These are phyloP conservation scores for Diplodia seriata DNA, from an alignment of 2,329 filamentous ascomycete species.

Conservation along the genomic window DNA sequence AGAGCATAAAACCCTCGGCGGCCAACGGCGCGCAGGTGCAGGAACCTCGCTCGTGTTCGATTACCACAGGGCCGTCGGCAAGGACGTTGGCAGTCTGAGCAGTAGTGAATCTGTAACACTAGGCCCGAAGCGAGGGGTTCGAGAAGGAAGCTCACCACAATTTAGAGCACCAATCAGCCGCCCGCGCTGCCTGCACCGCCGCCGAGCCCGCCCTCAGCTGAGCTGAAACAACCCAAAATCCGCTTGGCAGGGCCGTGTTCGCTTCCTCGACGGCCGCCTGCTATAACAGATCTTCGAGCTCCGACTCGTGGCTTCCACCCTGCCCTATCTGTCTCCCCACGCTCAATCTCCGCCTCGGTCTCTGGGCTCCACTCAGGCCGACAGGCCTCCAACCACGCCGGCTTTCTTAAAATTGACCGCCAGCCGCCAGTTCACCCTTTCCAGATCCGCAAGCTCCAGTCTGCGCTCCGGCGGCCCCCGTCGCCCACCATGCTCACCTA, in stretches of 20 bases:
- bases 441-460: conserved; percentile 24
- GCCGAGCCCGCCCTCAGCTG: conserved; percentile 26
- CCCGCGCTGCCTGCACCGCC: conserved; percentile 21
- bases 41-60: conserved; percentile 24
- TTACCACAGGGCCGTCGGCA: conserved; percentile 22
- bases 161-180: conserved; percentile 18
- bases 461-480: conserved; percentile 25
- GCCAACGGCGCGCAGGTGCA: conserved; percentile 9
- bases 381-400: conserved; percentile 17
- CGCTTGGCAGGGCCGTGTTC: conserved; percentile 26
- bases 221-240: conserved; percentile 26
- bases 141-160: conserved; percentile 15
- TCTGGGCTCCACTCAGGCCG: conserved; percentile 18
- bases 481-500: conserved; percentile 73
- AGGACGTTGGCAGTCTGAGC: conserved; percentile 11
- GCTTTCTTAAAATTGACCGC: conserved; percentile 16
- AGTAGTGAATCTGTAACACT: conserved; percentile 29
- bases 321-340: background rate
- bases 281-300: conserved; percentile 1
- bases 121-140: conserved; percentile 27
- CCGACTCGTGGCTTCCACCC: conserved; percentile 2
- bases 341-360: conserved; percentile 26
- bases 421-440: conserved; percentile 1
- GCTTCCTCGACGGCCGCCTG: conserved; percentile 1
- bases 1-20: conserved; percentile 22